A percentile compares a stretch with the other conserved stretches of the same genome.
These are phyloP conservation scores for Cardiosporidium cionae DNA, from an alignment of 169 alveolate genomes.

Conservation along the genomic window DNA sequence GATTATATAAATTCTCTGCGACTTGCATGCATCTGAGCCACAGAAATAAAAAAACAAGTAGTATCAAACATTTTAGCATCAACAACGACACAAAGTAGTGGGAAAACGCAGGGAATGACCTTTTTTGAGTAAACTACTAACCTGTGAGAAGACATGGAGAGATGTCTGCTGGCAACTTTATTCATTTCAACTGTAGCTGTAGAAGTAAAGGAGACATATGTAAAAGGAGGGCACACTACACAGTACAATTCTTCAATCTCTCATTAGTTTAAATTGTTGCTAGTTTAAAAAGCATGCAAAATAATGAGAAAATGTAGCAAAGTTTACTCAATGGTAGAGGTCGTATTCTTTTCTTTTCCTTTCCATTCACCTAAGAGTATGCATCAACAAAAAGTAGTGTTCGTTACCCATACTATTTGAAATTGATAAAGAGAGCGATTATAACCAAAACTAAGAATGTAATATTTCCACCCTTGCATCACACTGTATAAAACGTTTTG, in stretches of 20 bases:
- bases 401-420: neutral
- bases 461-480: no score
- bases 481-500: no score
- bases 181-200: constrained; percentile 60
- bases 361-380: no score
- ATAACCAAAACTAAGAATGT: no score
- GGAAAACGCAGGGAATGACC: neutral
- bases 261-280: no score
- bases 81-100: neutral
- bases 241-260: no score
- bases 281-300: no score
- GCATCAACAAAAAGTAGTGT: neutral
- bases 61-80: neutral
- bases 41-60: neutral
- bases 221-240: neutral
- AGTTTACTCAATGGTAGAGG: no score
- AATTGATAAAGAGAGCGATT: neutral
- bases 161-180: constrained; percentile 44
- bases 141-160: constrained; percentile 48
- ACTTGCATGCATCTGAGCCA: constrained; percentile 81
- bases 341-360: no score
- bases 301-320: no score
- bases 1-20: constrained; percentile 90
- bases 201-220: neutral
- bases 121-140: no score